Conservation (phyloP, 1,284 basidiomycete genomes). For the Fomitiporia mediterranea region DNA sequence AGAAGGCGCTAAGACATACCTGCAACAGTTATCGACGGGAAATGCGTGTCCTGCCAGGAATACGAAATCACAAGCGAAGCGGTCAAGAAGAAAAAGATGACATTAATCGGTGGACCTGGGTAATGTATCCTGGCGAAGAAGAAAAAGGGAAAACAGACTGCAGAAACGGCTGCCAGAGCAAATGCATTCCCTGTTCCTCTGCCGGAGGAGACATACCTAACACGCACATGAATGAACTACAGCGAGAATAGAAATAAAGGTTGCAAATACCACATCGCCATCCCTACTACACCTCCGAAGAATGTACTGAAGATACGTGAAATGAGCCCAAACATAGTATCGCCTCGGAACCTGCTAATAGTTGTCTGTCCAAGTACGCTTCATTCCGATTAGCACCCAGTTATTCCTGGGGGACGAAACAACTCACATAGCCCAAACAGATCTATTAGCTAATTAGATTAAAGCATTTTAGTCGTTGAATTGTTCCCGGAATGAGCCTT, state of each 20-base stretch:
- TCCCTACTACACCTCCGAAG: constrained; percentile 63
- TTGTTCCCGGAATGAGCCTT: too few species aligned
- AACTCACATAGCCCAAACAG: constrained; percentile 36
- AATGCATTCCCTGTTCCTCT: constrained; percentile 64
- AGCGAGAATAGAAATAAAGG: too few species aligned
- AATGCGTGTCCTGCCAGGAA: constrained; percentile 60
- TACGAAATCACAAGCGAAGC: constrained; percentile 66
- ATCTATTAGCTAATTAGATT: constrained; percentile 30
- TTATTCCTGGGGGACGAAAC: neutral
- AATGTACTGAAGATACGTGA: constrained; percentile 66
- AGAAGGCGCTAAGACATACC: constrained; percentile 33
- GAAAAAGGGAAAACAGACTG: constrained; percentile 68
- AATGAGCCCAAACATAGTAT: constrained; percentile 67
- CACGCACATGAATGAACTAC: too few species aligned
- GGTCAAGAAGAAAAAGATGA: constrained; percentile 74
- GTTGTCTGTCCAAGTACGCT: constrained; percentile 74
- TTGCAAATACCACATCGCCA: constrained; percentile 57
- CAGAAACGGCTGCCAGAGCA: constrained; percentile 66
- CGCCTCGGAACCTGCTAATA: constrained; percentile 66
- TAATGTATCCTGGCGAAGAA: constrained; percentile 68
- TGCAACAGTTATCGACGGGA: constrained; percentile 39
- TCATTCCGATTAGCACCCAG: neutral
- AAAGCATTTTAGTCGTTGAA: too few species aligned
- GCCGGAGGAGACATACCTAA: constrained; percentile 72
- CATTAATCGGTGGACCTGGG: constrained; percentile 68